A percentile compares a stretch with the other conserved stretches of the same genome.
Evolutionary conservation across 305 asterid genomes (phyloP).

Genomic region (Coffea humblotiana): DNA sequence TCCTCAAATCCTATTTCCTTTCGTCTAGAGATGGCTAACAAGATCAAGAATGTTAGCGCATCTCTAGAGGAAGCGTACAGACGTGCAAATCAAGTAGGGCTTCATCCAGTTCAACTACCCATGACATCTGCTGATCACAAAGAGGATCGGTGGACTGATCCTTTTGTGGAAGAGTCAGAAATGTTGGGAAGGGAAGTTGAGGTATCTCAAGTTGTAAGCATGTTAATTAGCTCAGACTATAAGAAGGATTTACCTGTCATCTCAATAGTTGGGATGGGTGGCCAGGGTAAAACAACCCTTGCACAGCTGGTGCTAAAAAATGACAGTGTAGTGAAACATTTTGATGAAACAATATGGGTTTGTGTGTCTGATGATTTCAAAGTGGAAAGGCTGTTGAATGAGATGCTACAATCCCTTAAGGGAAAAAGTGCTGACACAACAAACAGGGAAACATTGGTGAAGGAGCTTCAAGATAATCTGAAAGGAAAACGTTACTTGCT

Average conservation of each 20-base stretch:
- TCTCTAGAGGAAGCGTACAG: constrained; percentile 9
- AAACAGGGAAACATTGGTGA: background rate
- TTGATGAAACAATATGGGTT: background rate
- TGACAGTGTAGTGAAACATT: background rate
- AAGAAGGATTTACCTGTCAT: constrained; percentile 15
- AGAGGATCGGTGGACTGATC: constrained; percentile 21
- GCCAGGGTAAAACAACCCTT: constrained; percentile 31
- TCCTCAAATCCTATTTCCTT: constrained; percentile 20
- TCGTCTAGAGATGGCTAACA: constrained; percentile 19
- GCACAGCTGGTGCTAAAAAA: constrained; percentile 20
- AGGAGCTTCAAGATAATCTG: background rate
- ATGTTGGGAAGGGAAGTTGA: background rate
- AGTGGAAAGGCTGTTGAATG: background rate
- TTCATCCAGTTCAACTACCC: constrained; percentile 4
- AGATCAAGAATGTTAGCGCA: constrained; percentile 12
- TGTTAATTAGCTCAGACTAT: background rate
- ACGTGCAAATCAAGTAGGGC: constrained; percentile 20
- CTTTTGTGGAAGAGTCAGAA: constrained; percentile 25
- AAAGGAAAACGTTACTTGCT: constrained; percentile 22
- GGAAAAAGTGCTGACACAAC: too few relatives aligned
- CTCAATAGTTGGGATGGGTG: constrained; percentile 31
- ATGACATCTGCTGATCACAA: background rate
- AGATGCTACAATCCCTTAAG: constrained; percentile 7
- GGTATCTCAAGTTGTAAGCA: background rate
- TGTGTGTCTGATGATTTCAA: constrained; percentile 11